phyloP scores from a whole-genome alignment of 257 asterid species.

The Gentiana dahurica region DNA sequence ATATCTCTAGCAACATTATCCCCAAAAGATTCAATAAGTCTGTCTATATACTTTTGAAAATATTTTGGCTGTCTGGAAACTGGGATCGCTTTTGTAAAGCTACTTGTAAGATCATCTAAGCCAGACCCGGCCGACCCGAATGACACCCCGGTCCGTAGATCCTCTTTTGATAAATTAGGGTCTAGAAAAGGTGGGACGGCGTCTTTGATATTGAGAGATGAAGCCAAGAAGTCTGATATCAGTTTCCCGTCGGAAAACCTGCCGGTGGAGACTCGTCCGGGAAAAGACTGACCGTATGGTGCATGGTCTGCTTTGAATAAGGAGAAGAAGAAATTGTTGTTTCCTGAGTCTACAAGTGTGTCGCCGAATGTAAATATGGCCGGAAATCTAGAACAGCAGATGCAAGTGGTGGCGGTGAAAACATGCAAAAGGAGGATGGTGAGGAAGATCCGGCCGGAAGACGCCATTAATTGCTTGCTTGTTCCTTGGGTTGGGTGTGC shows the following conservation, averaged over 20 bases:
- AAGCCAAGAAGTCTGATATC: constrained; percentile 16
- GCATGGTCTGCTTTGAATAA: constrained; percentile 17
- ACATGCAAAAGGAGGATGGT: neutral
- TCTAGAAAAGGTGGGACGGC: constrained; percentile 19
- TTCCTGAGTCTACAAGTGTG: constrained; percentile 16
- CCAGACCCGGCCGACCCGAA: constrained; percentile 29
- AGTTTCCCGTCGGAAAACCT: constrained; percentile 22
- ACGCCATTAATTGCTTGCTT: neutral
- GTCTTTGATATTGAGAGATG: constrained; percentile 10
- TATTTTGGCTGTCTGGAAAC: constrained; percentile 10
- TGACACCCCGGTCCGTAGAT: constrained; percentile 15
- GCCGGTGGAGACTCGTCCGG: constrained; percentile 13
- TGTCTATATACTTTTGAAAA: constrained; percentile 7
- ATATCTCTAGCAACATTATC: constrained; percentile 7
- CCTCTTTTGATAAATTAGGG: constrained; percentile 1
- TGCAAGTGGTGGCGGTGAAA: neutral
- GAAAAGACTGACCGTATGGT: constrained; percentile 16
- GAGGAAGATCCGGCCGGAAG: neutral
- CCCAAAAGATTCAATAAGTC: constrained; percentile 4
- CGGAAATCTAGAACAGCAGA: constrained; percentile 3
- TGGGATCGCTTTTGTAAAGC: constrained; percentile 5
- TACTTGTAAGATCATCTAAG: constrained; percentile 16
- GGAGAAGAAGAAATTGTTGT: constrained; percentile 16
- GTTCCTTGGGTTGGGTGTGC: too few relatives aligned
- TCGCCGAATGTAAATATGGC: constrained; percentile 17